Evolutionary conservation across 768 basidiomycete species (phyloP).

Genomic region (Leccinum subtestaceum): DNA sequence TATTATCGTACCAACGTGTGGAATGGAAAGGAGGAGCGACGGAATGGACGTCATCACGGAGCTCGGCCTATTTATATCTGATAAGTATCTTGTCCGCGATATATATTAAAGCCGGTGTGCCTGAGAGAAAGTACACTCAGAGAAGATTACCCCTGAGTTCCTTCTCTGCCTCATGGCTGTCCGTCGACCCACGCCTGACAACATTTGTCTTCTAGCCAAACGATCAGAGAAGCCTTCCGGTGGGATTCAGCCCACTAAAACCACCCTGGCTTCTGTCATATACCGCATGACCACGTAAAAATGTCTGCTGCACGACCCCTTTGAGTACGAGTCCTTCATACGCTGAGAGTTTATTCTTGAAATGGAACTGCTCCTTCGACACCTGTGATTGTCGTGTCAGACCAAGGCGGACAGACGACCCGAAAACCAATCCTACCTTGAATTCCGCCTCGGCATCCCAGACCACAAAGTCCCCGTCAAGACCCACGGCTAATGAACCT

Average conservation of each 20-base stretch:
- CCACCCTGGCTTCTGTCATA: slow-evolving; percentile 49
- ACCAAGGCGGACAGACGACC: background rate
- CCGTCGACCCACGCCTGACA: background rate
- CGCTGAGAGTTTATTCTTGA: slow-evolving; percentile 93
- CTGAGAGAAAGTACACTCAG: too few relatives aligned
- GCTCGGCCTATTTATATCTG: background rate
- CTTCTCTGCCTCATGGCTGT: too few relatives aligned
- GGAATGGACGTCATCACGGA: background rate
- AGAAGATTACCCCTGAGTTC: too few relatives aligned
- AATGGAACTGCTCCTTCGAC: slow-evolving; percentile 66
- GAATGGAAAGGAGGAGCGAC: background rate
- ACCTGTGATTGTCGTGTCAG: slow-evolving; percentile 47
- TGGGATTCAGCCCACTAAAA: slow-evolving; percentile 34
- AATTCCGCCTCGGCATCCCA: slow-evolving; percentile 66
- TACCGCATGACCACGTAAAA: slow-evolving; percentile 69
- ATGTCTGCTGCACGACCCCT: slow-evolving; percentile 76
- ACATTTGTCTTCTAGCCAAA: background rate
- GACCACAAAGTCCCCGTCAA: slow-evolving; percentile 83
- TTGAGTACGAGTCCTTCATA: slow-evolving; percentile 73
- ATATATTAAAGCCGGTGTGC: background rate
- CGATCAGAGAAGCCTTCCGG: slow-evolving; percentile 33
- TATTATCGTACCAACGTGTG: background rate
- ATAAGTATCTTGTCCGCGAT: background rate
- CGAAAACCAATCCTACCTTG: slow-evolving; percentile 27
- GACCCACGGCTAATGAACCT: slow-evolving; percentile 69